These are phyloP conservation scores for Ganoderma multipileum DNA, from an alignment of 1,284 basidiomycete species.

Conservation along the genomic window DNA sequence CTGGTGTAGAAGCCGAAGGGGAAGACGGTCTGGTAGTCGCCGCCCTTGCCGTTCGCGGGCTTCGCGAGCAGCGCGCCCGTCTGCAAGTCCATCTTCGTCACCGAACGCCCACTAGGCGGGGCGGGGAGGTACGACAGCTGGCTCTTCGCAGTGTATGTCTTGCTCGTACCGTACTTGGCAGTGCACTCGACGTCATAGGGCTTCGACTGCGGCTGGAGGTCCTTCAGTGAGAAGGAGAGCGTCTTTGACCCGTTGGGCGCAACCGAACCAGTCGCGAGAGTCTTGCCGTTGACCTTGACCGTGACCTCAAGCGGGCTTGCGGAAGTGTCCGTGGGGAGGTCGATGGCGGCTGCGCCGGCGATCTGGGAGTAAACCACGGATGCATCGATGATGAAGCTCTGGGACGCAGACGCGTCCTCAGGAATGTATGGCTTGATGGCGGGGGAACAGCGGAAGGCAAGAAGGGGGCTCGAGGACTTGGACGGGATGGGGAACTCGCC, in stretches of 20 bases:
- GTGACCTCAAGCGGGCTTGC: constrained; percentile 44
- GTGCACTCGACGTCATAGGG: constrained; percentile 62
- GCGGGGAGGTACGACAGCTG: constrained; percentile 63
- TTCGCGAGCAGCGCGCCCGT: constrained; percentile 72
- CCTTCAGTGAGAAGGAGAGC: constrained; percentile 56
- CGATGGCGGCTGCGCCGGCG: constrained; percentile 54
- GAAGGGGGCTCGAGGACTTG: constrained; percentile 54
- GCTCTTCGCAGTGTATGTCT: constrained; percentile 55
- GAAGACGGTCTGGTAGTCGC: constrained; percentile 64
- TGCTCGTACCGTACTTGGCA: constrained; percentile 43
- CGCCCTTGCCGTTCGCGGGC: constrained; percentile 54
- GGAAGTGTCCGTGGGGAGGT: constrained; percentile 39
- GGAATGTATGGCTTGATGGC: constrained; percentile 73
- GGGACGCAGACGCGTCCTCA: constrained; percentile 49
- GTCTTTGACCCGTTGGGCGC: constrained; percentile 60
- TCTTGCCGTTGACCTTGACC: constrained; percentile 48
- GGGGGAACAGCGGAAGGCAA: constrained; percentile 73
- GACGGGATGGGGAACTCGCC: constrained; percentile 65
- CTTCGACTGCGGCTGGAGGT: constrained; percentile 49
- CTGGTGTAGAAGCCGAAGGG: constrained; percentile 79
- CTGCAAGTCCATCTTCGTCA: constrained; percentile 74
- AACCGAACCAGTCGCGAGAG: constrained; percentile 51
- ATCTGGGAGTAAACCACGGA: constrained; percentile 58
- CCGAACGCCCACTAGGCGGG: constrained; percentile 50
- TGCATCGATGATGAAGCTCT: constrained; percentile 63